A percentile compares a stretch with the other conserved stretches of the same genome.
Evolutionary conservation across 1,284 basidiomycete genomes (phyloP).

Genomic region (Malassezia globosa): DNA sequence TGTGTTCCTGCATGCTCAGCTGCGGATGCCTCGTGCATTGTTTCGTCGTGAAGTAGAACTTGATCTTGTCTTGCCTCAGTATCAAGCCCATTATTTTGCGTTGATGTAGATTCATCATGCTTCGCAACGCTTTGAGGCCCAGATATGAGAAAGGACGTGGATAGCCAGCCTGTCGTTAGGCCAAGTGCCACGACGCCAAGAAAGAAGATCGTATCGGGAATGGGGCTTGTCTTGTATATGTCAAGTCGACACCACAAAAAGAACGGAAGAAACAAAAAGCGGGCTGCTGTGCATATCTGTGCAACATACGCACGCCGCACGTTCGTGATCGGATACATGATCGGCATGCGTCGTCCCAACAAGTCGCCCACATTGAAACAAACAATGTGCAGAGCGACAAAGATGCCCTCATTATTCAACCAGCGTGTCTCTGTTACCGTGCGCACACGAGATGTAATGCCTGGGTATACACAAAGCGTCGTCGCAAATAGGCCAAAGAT

Average conservation of each 20-base stretch:
- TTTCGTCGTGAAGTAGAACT: neutral
- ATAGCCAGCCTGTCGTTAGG: constrained; percentile 19
- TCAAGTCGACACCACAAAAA: constrained; percentile 19
- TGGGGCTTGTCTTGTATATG: neutral
- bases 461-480: constrained; percentile 24
- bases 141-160: constrained; percentile 22
- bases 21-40: neutral
- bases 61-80: neutral
- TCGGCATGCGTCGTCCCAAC: constrained; percentile 21
- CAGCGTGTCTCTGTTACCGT: neutral
- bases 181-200: constrained; percentile 17
- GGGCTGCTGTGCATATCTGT: neutral
- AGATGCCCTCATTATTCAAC: constrained; percentile 16
- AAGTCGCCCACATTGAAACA: constrained; percentile 25
- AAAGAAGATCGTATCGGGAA: constrained; percentile 20
- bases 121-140: constrained; percentile 11
- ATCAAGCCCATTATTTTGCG: no score
- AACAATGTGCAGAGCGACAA: constrained; percentile 24
- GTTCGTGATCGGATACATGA: constrained; percentile 9
- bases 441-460: constrained; percentile 22
- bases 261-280: constrained; percentile 19
- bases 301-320: constrained; percentile 7
- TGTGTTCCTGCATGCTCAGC: constrained; percentile 4
- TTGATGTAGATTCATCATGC: neutral
- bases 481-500: constrained; percentile 20